phyloP scores from a whole-genome alignment of 345 rosid genomes.

The Balakata baccata region DNA sequence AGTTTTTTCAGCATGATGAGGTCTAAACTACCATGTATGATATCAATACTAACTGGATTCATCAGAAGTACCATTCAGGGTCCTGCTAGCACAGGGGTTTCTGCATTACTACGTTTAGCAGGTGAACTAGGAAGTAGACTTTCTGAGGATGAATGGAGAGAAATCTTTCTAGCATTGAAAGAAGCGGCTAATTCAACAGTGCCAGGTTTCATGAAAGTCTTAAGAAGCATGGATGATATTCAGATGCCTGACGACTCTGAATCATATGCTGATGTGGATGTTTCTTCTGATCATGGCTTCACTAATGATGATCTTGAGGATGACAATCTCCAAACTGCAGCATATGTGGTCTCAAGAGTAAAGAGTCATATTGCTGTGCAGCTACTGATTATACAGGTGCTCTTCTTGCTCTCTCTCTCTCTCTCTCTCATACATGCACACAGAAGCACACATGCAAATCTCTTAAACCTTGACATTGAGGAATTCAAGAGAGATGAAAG shows the following conservation, averaged over 20 bases:
- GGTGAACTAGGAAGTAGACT: conserved; percentile 55
- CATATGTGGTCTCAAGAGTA: conserved; percentile 73
- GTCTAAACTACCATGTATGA: conserved; percentile 59
- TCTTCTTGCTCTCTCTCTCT: conserved; percentile 13
- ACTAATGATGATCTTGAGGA: conserved; percentile 58
- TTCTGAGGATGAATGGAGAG: conserved; percentile 73
- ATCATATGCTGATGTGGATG: conserved; percentile 42
- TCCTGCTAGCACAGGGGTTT: conserved; percentile 72
- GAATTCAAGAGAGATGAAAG: background rate
- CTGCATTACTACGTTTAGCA: conserved; percentile 57
- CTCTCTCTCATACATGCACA: background rate
- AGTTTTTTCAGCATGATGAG: conserved; percentile 52
- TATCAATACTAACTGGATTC: conserved; percentile 62
- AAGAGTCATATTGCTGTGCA: conserved; percentile 77
- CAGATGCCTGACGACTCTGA: conserved; percentile 38
- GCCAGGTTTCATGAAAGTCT: conserved; percentile 65
- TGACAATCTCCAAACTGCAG: conserved; percentile 67
- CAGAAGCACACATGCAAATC: background rate
- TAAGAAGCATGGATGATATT: conserved; percentile 66
- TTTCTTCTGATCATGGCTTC: conserved; percentile 55
- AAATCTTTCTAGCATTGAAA: conserved; percentile 57
- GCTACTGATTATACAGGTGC: conserved; percentile 71
- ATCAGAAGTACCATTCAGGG: conserved; percentile 74
- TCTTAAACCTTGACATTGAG: background rate
- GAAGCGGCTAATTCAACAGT: conserved; percentile 62